These are phyloP conservation scores for Sporothrix phasma DNA, from an alignment of 2,329 filamentous ascomycete species.

Conservation along the genomic window DNA sequence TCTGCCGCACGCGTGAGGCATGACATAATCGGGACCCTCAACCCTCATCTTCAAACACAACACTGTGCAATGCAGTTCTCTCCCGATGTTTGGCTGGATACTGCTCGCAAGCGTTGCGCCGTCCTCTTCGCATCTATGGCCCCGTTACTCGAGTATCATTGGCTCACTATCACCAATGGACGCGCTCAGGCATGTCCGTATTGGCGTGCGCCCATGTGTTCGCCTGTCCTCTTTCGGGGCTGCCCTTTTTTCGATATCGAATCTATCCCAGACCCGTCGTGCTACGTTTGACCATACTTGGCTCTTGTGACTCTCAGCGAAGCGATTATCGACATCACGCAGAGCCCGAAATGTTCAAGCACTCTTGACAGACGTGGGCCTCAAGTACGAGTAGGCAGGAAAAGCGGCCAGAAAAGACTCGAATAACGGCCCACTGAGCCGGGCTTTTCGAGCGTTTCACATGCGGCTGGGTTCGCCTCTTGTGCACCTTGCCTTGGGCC, in stretches of 20 bases:
- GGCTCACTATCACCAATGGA: background rate
- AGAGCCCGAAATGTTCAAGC: no score
- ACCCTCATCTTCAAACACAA: background rate
- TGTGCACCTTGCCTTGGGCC: background rate
- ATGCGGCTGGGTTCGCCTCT: background rate
- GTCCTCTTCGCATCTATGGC: background rate
- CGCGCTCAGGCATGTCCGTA: background rate
- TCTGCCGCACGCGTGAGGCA: background rate
- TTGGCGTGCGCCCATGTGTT: background rate
- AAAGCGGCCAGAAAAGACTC: background rate
- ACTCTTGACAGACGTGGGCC: no score
- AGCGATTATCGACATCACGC: no score
- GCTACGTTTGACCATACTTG: no score
- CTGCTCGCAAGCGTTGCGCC: background rate
- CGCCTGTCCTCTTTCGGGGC: background rate
- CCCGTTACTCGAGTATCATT: background rate
- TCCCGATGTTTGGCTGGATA: no score
- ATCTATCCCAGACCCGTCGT: no score
- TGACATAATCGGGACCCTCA: background rate
- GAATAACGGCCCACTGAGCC: background rate
- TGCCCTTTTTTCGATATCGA: background rate
- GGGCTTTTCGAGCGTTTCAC: conserved; percentile 2
- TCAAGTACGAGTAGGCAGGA: no score
- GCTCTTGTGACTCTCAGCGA: no score
- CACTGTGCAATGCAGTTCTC: no score